Conservation (phyloP, 305 asterid species). For the Fraxinus angustifolia region DNA sequence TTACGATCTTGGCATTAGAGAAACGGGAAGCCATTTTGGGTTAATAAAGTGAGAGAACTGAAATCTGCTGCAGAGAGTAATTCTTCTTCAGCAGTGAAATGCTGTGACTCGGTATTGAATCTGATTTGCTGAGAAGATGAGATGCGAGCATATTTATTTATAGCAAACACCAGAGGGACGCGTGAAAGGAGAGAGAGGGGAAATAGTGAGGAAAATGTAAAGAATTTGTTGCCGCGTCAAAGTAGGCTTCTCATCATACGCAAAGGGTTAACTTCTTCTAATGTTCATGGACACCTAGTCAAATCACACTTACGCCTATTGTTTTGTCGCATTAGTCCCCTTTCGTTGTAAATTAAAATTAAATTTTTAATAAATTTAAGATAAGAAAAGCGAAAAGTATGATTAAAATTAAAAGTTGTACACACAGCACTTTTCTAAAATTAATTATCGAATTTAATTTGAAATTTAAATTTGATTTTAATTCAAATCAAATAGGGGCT, state of each 20-base stretch:
- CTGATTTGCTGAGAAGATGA: slow-evolving; percentile 15
- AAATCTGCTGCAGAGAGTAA: background rate
- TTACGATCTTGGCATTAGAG: slow-evolving; percentile 41
- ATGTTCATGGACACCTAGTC: slow-evolving; percentile 1
- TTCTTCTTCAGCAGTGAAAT: background rate
- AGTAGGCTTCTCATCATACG: background rate
- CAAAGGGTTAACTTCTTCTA: background rate
- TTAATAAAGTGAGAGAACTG: background rate
- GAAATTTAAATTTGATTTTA: too few species aligned
- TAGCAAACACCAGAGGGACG: slow-evolving; percentile 13
- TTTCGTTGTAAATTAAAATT: too few species aligned
- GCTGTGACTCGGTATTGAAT: background rate
- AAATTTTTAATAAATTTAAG: too few species aligned
- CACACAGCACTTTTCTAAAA: too few species aligned
- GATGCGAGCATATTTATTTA: slow-evolving; percentile 28
- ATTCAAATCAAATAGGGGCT: too few species aligned
- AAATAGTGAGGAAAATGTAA: background rate
- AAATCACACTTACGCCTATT: too few species aligned
- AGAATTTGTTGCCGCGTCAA: slow-evolving; percentile 19
- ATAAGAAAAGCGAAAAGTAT: too few species aligned
- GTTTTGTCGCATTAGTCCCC: too few species aligned
- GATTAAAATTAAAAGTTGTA: too few species aligned
- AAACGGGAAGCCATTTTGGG: slow-evolving; percentile 48
- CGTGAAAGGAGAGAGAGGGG: background rate
- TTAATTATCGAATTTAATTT: too few species aligned